Conservation (phyloP, 805 yeast species). For the Schwanniomyces occidentalis region DNA sequence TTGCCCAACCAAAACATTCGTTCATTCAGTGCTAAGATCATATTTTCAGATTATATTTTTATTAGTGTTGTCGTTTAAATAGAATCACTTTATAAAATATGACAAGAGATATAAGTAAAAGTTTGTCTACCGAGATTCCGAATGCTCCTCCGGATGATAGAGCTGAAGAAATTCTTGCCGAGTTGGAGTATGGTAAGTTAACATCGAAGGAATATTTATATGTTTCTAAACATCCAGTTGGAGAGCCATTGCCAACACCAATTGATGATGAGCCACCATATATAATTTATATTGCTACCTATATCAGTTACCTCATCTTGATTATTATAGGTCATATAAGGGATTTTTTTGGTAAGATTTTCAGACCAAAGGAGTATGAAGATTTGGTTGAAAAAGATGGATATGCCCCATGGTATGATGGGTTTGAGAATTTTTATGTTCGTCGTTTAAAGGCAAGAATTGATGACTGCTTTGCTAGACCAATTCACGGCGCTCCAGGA, state of each 20-base stretch:
- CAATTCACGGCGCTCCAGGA: conserved; percentile 98
- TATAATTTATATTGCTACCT: conserved; percentile 74
- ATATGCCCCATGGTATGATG: conserved; percentile 93
- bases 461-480: conserved; percentile 93
- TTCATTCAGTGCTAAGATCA: too few species aligned
- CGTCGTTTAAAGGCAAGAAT: conserved; percentile 88
- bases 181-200: conserved; percentile 72
- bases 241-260: conserved; percentile 61
- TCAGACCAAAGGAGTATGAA: conserved; percentile 63
- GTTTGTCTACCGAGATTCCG: too few species aligned
- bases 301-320: conserved; percentile 78
- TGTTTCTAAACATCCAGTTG: conserved; percentile 55
- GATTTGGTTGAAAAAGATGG: conserved; percentile 81
- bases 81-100: too few species aligned
- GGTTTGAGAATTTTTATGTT: conserved; percentile 90
- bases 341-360: conserved; percentile 80
- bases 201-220: conserved; percentile 66
- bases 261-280: conserved; percentile 87
- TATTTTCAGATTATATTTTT: too few species aligned
- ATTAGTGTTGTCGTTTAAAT: too few species aligned
- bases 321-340: conserved; percentile 87
- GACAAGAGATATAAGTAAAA: too few species aligned
- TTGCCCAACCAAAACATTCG: too few species aligned
- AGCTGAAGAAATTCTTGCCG: conserved; percentile 35
- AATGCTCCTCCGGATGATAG: conserved; percentile 40